A percentile compares a stretch with the other conserved stretches of the same genome.
These are phyloP conservation scores for Lyophyllum decastes DNA, from an alignment of 768 basidiomycete genomes.

Conservation along the genomic window DNA sequence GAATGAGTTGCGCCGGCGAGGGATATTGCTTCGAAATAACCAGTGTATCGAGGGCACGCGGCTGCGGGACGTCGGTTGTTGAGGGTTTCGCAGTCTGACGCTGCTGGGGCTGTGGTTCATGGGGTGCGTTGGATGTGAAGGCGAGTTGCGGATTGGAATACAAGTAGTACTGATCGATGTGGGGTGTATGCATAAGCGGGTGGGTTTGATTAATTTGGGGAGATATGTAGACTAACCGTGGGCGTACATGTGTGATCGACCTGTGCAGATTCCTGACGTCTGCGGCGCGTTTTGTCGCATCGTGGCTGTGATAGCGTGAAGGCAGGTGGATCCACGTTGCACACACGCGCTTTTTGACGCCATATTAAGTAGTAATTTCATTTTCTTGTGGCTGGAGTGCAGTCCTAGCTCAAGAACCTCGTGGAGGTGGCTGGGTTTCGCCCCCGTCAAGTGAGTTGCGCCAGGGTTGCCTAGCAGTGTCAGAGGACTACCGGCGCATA, in stretches of 20 bases:
- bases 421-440: not conserved
- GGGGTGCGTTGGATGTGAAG: constrained; percentile 4
- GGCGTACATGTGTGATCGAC: constrained; percentile 22
- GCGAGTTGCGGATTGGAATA: constrained; percentile 8
- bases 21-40: constrained; percentile 76
- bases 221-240: constrained; percentile 19
- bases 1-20: constrained; percentile 61
- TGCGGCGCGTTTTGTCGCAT: constrained; percentile 16
- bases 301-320: constrained; percentile 7
- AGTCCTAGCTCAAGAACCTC: not conserved
- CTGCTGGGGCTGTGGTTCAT: constrained; percentile 22
- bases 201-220: constrained; percentile 11
- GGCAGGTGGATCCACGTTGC: constrained; percentile 12
- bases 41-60: constrained; percentile 56
- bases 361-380: constrained; percentile 5
- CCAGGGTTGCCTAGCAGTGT: not conserved
- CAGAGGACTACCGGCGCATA: not conserved
- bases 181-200: not conserved
- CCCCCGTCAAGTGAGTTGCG: not conserved
- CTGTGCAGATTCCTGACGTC: constrained; percentile 14
- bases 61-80: constrained; percentile 21
- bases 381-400: not conserved
- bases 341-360: constrained; percentile 8
- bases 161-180: constrained; percentile 4
- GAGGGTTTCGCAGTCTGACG: constrained; percentile 28